phyloP scores from a whole-genome alignment of 257 asterid species.

The Knoxia roxburghii region DNA sequence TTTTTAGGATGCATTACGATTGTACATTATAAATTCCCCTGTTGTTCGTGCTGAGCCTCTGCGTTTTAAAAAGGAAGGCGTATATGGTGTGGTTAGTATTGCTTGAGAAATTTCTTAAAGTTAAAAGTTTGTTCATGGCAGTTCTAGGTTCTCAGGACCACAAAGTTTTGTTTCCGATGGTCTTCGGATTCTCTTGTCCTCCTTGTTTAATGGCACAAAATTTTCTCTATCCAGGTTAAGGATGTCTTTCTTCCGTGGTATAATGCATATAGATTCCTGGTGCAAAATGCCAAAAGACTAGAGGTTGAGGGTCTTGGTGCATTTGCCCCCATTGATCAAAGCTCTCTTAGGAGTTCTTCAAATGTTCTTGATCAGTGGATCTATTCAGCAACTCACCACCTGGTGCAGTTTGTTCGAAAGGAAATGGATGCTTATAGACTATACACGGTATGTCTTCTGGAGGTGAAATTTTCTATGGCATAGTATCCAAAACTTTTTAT shows the following conservation, averaged over 20 bases:
- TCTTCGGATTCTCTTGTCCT: background rate
- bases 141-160: background rate
- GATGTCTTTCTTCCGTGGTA: constrained; percentile 98
- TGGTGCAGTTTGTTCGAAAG: constrained; percentile 87
- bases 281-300: constrained; percentile 92
- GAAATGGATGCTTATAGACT: constrained; percentile 96
- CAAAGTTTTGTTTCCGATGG: background rate
- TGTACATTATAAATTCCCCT: constrained; percentile 93
- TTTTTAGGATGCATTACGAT: constrained; percentile 70
- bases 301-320: constrained; percentile 84
- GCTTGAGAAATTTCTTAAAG: background rate
- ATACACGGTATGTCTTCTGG: constrained; percentile 52
- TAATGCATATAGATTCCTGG: constrained; percentile 97
- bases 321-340: constrained; percentile 68
- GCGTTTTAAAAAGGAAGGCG: constrained; percentile 93
- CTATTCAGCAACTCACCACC: constrained; percentile 86
- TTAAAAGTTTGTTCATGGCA: background rate
- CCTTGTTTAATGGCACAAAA: background rate
- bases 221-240: constrained; percentile 35
- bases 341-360: constrained; percentile 61
- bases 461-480: background rate
- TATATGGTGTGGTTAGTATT: constrained; percentile 61
- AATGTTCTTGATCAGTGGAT: constrained; percentile 97
- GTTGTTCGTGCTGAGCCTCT: constrained; percentile 98
- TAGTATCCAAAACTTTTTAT: background rate